Evolutionary conservation across 1,139 yeast species (phyloP).

Genomic region (Williopsis jadinii): DNA sequence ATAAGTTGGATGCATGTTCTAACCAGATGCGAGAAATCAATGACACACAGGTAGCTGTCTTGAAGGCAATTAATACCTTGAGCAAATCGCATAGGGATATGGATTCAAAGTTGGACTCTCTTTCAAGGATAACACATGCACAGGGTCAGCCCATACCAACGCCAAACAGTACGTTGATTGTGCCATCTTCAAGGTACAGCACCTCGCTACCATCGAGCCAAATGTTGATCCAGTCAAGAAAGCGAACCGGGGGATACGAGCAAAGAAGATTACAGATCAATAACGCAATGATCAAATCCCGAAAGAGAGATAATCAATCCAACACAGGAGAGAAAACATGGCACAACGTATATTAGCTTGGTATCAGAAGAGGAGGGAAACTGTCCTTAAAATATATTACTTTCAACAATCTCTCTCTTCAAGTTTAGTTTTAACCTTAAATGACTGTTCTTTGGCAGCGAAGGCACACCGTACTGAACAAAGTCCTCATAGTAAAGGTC

Average conservation of each 20-base stretch:
- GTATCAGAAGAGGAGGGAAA: too few relatives aligned
- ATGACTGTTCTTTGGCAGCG: conserved; percentile 16
- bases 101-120: neutral
- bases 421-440: conserved; percentile 28
- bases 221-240: too few relatives aligned
- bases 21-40: conserved; percentile 1
- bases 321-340: too few relatives aligned
- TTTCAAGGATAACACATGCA: neutral
- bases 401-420: conserved; percentile 17
- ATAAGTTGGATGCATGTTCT: conserved; percentile 2
- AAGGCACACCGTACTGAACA: conserved; percentile 21
- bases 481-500: conserved; percentile 54
- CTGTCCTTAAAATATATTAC: conserved; percentile 4
- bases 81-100: neutral
- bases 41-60: conserved; percentile 1
- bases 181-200: neutral
- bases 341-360: too few relatives aligned
- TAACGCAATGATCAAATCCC: too few relatives aligned
- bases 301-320: too few relatives aligned
- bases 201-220: too few relatives aligned
- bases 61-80: neutral
- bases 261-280: too few relatives aligned
- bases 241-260: too few relatives aligned
- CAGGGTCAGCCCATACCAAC: neutral
- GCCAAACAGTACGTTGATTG: neutral